Percentiles rank a stretch among this genome's conserved stretches.
Evolutionary conservation across 2,329 filamentous ascomycete species (phyloP).

Genomic region (Epichloe festucae): DNA sequence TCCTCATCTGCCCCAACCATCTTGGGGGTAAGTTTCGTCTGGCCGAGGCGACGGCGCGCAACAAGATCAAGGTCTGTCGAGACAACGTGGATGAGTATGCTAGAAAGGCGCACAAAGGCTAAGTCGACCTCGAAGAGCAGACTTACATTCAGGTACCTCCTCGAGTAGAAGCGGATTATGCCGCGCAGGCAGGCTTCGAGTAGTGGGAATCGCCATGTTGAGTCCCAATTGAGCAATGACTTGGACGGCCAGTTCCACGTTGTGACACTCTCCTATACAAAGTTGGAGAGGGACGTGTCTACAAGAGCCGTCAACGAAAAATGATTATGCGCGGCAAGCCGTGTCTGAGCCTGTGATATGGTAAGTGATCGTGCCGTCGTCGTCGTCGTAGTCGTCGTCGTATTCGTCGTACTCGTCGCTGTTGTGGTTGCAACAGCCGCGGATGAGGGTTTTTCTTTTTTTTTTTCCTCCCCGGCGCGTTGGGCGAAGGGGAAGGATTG

Average conservation of each 20-base stretch:
- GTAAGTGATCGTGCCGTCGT: neutral
- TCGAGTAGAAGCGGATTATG: constrained; percentile 55
- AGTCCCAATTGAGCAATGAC: neutral
- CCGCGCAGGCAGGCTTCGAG: constrained; percentile 42
- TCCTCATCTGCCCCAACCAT: constrained; percentile 62
- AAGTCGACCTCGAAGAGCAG: neutral
- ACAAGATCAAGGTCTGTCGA: constrained; percentile 58
- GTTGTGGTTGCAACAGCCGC: neutral
- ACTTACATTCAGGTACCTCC: constrained; percentile 49
- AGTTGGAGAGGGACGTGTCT: neutral
- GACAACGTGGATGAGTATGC: neutral
- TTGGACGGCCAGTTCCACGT: neutral
- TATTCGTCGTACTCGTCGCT: neutral
- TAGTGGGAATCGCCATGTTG: constrained; percentile 22
- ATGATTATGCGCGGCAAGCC: neutral
- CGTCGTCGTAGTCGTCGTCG: neutral
- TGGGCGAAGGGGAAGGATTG: neutral
- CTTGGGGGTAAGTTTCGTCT: constrained; percentile 81
- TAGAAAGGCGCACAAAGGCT: neutral
- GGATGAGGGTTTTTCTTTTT: neutral
- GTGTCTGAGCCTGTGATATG: neutral
- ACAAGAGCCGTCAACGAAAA: neutral
- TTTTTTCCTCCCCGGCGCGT: neutral
- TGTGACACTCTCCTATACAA: neutral
- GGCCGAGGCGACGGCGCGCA: constrained; percentile 73